Conservation (phyloP, 2,329 filamentous ascomycete genomes). For the Paecilomyces sp. region DNA sequence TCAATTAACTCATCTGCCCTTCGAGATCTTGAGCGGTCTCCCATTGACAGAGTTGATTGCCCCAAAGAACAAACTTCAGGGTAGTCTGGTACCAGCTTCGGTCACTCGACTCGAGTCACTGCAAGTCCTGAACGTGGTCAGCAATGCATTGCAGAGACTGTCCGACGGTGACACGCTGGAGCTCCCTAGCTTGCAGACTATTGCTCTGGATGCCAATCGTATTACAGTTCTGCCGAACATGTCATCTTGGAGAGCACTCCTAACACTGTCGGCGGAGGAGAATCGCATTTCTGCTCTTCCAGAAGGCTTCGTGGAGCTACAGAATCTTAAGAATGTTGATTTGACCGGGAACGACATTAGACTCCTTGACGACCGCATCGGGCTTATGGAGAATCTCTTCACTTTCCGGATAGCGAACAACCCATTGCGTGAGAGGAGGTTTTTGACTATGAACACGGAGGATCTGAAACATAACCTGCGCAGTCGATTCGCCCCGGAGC, state of each 20-base stretch:
- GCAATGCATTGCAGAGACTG: conserved; percentile 60
- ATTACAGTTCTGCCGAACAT: conserved; percentile 67
- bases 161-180: conserved; percentile 45
- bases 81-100: conserved; percentile 60
- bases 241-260: conserved; percentile 63
- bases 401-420: conserved; percentile 80
- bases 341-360: conserved; percentile 80
- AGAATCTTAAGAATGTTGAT: conserved; percentile 67
- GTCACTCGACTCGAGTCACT: conserved; percentile 56
- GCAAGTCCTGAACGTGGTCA: conserved; percentile 69
- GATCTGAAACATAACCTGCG: conserved; percentile 71
- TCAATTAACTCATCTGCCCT: conserved; percentile 62
- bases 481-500: conserved; percentile 52
- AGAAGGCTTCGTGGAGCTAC: conserved; percentile 61
- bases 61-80: conserved; percentile 70
- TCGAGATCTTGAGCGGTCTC: conserved; percentile 59
- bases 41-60: conserved; percentile 67
- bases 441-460: conserved; percentile 69
- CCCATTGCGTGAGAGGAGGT: conserved; percentile 80
- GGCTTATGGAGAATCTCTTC: conserved; percentile 68
- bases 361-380: conserved; percentile 66
- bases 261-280: conserved; percentile 70
- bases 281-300: conserved; percentile 75
- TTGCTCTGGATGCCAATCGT: conserved; percentile 76
- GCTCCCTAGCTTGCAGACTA: conserved; percentile 63